Evolutionary conservation across 1,284 basidiomycete species (phyloP).

Genomic region (Cutaneotrichosporon cavernicola): DNA sequence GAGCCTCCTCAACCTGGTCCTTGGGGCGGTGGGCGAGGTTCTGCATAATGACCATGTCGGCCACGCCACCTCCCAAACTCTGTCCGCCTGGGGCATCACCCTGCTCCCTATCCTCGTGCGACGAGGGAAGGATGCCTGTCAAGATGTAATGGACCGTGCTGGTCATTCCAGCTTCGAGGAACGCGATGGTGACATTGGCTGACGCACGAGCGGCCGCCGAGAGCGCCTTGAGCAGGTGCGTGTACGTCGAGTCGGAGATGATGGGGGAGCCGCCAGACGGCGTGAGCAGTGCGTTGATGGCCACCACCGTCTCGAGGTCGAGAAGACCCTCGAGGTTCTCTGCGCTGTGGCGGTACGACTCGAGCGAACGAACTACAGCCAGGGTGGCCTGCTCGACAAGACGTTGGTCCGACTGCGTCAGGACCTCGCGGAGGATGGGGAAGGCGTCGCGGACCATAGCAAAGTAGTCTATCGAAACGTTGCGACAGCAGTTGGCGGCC

Average conservation of each 20-base stretch:
- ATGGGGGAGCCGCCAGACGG: conserved; percentile 82
- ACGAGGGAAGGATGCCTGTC: conserved; percentile 80
- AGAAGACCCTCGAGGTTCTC: conserved; percentile 83
- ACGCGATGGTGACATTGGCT: conserved; percentile 75
- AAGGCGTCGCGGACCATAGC: conserved; percentile 82
- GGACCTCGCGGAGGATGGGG: conserved; percentile 85
- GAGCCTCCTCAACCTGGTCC: conserved; percentile 89
- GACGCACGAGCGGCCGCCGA: conserved; percentile 81
- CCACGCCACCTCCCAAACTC: conserved; percentile 75
- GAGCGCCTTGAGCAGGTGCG: conserved; percentile 78
- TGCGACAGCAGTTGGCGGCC: conserved; percentile 90
- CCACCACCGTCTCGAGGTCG: conserved; percentile 74
- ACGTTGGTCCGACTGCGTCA: conserved; percentile 85
- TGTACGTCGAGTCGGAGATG: conserved; percentile 81
- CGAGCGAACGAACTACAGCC: conserved; percentile 86
- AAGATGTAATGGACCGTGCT: conserved; percentile 88
- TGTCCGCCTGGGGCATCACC: conserved; percentile 62
- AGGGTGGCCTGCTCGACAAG: conserved; percentile 90
- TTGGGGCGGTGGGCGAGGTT: conserved; percentile 94
- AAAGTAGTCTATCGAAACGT: conserved; percentile 81
- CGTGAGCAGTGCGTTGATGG: conserved; percentile 77
- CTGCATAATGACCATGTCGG: conserved; percentile 96
- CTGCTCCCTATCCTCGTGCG: conserved; percentile 62
- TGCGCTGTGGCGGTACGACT: conserved; percentile 79
- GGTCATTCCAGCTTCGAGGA: conserved; percentile 86